Evolutionary conservation across 345 rosid genomes (phyloP).

Genomic region (Hevea brasiliensis): DNA sequence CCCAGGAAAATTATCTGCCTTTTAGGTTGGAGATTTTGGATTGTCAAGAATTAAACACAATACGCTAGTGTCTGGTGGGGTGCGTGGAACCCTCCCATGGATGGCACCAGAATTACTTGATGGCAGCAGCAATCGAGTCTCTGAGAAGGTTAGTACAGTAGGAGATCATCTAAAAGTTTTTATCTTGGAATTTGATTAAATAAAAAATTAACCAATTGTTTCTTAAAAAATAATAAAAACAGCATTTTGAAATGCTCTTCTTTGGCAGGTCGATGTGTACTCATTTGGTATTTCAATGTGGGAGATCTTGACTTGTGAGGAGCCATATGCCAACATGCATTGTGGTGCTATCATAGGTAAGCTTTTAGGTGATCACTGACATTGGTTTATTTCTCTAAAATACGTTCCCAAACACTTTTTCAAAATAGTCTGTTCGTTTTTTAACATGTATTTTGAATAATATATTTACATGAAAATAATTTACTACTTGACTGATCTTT

Average conservation of each 20-base stretch:
- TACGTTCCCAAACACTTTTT: neutral
- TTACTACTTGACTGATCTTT: neutral
- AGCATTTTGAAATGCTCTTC: neutral
- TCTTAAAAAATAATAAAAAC: neutral
- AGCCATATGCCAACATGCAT: constrained; percentile 88
- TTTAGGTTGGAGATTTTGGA: constrained; percentile 93
- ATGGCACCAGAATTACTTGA: constrained; percentile 92
- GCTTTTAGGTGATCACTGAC: constrained; percentile 1
- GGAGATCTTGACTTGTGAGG: constrained; percentile 85
- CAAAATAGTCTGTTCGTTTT: neutral
- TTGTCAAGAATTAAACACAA: constrained; percentile 87
- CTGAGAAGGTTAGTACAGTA: constrained; percentile 61
- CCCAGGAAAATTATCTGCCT: neutral
- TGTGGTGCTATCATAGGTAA: constrained; percentile 94
- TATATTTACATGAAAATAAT: neutral
- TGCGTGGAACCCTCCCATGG: constrained; percentile 98
- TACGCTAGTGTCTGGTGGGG: constrained; percentile 87
- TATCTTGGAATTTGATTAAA: neutral
- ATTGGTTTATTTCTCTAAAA: neutral
- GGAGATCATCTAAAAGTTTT: neutral
- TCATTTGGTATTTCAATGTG: constrained; percentile 86
- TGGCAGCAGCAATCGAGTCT: constrained; percentile 75
- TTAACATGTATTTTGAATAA: neutral
- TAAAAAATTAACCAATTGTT: neutral
- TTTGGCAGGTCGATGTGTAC: constrained; percentile 79